Base-by-base conservation (phyloP, 768 basidiomycete species). In the Tylopilus balloui region DNA sequence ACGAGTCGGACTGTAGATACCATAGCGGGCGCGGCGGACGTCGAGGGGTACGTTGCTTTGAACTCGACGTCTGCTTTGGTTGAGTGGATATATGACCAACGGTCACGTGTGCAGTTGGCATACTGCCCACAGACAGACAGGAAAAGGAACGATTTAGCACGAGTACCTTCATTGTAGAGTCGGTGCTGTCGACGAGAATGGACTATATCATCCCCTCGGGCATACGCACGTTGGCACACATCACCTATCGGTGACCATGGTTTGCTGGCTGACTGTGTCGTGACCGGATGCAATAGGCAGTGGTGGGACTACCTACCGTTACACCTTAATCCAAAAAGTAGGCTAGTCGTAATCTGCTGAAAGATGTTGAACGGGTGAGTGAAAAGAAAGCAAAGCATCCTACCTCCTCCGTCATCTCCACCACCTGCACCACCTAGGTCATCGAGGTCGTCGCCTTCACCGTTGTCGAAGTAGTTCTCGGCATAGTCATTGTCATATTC, bases 401-500 rank as follows among this genome's bases (percentile, higher is more conserved):
- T 52, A 48, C 80, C 82, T 50, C 79, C 84, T 25, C 78, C 85
- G 34, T 78, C 86, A 15, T 78, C 87, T 13, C 67, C 78, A 4
- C 77, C 86, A 10, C 76, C 84, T 0, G 80, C 84, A 9, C 78
- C 89, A 6, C 84, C 88, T 19, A 88, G 65, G 58, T 89, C 84
- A 58, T 92, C 90, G 47, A 78, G 66, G 59, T 92, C 87, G 45
- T 92, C 89, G 4, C 75, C 83, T 67, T 91, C 89, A 15, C 89
- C 89, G 46, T 90, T 91, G 65, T 92, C 89, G 63, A 92, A 92
- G 74, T 92, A 92, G 62, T 92, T 89, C 53, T 87, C 86, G 3
- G 85, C 89, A 53, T 92, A 92, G 54, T 92, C 90, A 56, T 92
- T 91, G 66, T 92, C 90, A 60, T 92, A 90, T 58, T 91, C 89